Base-by-base conservation (phyloP, 345 rosid genomes). In the Anacardium occidentale region DNA sequence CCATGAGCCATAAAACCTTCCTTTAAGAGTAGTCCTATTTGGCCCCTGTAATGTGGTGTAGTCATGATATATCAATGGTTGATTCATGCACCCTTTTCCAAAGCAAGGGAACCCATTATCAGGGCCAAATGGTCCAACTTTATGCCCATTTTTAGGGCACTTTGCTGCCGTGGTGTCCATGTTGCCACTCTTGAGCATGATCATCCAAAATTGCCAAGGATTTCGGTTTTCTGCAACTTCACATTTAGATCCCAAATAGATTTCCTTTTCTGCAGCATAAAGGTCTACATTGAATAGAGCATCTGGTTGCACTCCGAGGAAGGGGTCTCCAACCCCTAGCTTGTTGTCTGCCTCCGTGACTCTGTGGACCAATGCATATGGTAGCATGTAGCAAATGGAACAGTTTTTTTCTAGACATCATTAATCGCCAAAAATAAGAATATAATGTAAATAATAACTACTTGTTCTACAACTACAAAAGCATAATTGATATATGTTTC, bases 141-240 rank as follows among this genome's bases (percentile, higher is more conserved):
- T 81, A 22, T 78, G 64, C 1, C 91, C 93, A 57, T 87, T 87
- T 64, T 84, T 79, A 1, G 91, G 93, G 71, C 90, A 87, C 60
- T 77, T 75, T 50, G 88, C 86, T 6, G 90, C 87, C 20, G 64
- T 48, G 14, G 91, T 85, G 68, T 84, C 91, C 66, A 84, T 85
- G 48, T 87, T 87, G 45, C 93, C 89, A 72, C 71, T 85, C 74
- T 89, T 89, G 53, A 89, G 85, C 90, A 86, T 89, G 77, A 83
- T 71, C 92, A 84, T 86, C 88, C 92, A 84, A 66, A 88, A 88
- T 7, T 88, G 88, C 90, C 90, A 86, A 58, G 89, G 91, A 68
- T 78, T 83, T 52, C 91, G 91, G 25, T 51, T 58, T 82, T 82
- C 87, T 62, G 70, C 78, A 42, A 89, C 85, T 80, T 87, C 78